Percentiles rank a stretch among this genome's conserved stretches.
phyloP scores from a whole-genome alignment of 1,139 yeast genomes.

The Scheffersomyces insectosa region DNA sequence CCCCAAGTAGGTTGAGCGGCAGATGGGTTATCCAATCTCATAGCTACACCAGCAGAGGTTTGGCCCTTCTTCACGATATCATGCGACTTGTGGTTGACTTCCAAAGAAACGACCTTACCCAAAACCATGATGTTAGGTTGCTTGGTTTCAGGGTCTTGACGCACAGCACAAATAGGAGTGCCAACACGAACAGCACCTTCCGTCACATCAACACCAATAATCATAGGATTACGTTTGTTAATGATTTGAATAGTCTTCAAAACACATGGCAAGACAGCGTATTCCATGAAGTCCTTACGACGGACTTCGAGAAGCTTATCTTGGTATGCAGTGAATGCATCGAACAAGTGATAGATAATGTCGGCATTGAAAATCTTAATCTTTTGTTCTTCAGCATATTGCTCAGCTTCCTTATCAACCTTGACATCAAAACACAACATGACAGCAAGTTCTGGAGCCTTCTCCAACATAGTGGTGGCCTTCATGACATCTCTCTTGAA shows the following conservation, averaged over 20 bases:
- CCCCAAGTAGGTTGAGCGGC: conserved; percentile 98
- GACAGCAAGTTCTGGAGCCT: conserved; percentile 91
- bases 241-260: conserved; percentile 92
- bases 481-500: conserved; percentile 97
- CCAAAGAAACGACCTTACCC: conserved; percentile 86
- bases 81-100: conserved; percentile 87
- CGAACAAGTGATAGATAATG: conserved; percentile 94
- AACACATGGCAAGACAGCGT: conserved; percentile 94
- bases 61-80: conserved; percentile 89
- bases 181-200: conserved; percentile 91
- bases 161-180: conserved; percentile 94
- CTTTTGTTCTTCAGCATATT: conserved; percentile 91
- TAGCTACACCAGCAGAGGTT: conserved; percentile 97
- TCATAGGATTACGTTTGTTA: conserved; percentile 99
- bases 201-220: conserved; percentile 94
- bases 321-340: conserved; percentile 92
- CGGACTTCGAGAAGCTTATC: conserved; percentile 82
- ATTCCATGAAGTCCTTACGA: conserved; percentile 84
- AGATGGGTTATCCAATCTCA: conserved; percentile 92
- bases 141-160: conserved; percentile 81
- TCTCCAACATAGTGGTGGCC: conserved; percentile 94
- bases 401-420: conserved; percentile 97
- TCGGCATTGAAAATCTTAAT: conserved; percentile 93
- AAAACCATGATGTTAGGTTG: conserved; percentile 70
- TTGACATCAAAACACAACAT: conserved; percentile 98